phyloP scores from a whole-genome alignment of 2,329 filamentous ascomycete species.

The Sporothrix humicola region DNA sequence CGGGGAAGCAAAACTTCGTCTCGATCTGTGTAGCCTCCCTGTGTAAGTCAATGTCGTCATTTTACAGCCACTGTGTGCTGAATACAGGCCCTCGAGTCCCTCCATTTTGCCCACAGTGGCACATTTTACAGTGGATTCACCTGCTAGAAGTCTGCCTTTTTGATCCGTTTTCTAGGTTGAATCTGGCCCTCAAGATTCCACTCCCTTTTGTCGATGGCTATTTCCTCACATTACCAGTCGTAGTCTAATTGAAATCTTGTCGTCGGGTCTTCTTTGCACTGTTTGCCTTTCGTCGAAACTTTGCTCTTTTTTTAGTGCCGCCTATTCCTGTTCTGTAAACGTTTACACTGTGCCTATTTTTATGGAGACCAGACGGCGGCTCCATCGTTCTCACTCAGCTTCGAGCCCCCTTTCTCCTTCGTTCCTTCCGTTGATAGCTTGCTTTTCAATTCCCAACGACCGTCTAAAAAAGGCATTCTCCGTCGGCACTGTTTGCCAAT shows the following conservation, averaged over 20 bases:
- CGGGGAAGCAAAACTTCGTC: neutral
- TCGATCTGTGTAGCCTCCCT: neutral
- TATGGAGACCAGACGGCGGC: neutral
- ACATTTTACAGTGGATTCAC: neutral
- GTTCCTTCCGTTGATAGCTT: too few relatives aligned
- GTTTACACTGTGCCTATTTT: neutral
- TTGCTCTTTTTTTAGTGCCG: neutral
- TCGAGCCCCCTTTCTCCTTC: neutral
- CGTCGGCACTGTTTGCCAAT: slow-evolving; percentile 11
- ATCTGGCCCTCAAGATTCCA: neutral
- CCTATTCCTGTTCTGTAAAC: neutral
- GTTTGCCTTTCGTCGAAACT: neutral
- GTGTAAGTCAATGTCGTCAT: slow-evolving; percentile 24
- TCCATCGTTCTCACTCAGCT: slow-evolving; percentile 23
- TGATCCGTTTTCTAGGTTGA: neutral
- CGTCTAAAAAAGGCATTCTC: neutral
- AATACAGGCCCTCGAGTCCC: neutral
- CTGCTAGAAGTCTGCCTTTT: neutral
- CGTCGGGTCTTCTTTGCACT: neutral
- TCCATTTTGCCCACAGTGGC: slow-evolving; percentile 11
- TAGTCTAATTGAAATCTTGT: too few relatives aligned
- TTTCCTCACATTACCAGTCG: neutral
- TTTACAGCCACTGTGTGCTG: neutral
- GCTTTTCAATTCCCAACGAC: neutral
- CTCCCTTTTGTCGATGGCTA: neutral